Evolutionary conservation across 805 yeast genomes (phyloP), one percentile per base, ranked within the genome.

Genomic region (Suhomyces tanzawaensis): DNA sequence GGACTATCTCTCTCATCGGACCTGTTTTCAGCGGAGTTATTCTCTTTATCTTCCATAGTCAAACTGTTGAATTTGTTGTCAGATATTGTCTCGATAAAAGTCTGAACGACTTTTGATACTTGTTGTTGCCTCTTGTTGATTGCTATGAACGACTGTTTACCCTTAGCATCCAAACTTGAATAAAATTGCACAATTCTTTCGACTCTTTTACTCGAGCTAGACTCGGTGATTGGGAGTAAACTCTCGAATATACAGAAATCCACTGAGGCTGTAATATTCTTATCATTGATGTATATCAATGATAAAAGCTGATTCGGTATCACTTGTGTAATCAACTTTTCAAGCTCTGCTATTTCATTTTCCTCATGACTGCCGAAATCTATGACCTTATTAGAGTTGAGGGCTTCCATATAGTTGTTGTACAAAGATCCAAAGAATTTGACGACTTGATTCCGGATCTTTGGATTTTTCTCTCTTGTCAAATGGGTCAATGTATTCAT

Each of bases 281-380:
- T 71, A 48, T 85, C 89, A 53, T 87, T 86, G 45, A 89, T 82
- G 51, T 85, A 89, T 34, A 83, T 71, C 30, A 86, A 68, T 16
- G 79, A 76, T 32, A 89, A 62, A 0, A 89, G 57, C 16, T 73
- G 71, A 30, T 78, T 76, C 1, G 96, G 96, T 18, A 88, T 79
- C 55, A 71, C 69, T 4, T 60, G 37, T 7, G 49, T 55, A 7
- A 77, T 52, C 17, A 64, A 42, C 5, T 52, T 49, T 13, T 66
- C 63, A 3, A 66, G 41, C 4, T 53, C 52, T 3, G 44, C 55
- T 15, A 52, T 49, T 26, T 58, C 63, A 3, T 41, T 44, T 15
- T 51, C 54, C 13, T 49, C 34, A 33, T 49, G 47, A 7, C 31
- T 38, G 6, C 72, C 72, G 42, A 60, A 64, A 32, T 65, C 61